Evolutionary conservation across 2,329 filamentous ascomycete genomes (phyloP), one percentile per base, ranked within the genome.

Genomic region (Huntiella abstrusa): DNA sequence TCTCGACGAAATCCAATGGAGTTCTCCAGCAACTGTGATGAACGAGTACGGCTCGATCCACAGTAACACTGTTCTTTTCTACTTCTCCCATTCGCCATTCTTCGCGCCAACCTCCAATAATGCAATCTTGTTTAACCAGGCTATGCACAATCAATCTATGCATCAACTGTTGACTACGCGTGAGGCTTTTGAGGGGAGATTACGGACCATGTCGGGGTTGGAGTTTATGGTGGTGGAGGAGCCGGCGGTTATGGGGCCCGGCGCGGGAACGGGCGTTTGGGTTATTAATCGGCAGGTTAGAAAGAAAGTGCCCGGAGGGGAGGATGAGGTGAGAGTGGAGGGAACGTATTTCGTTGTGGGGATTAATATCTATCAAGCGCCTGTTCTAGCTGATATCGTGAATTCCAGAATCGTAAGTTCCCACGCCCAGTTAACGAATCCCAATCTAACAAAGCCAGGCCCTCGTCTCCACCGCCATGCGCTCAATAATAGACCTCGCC

Each of bases 51-150:
- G 66, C 51, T 70, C 74, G 56, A 67, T 81, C 44, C 75, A 81
- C 59, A 71, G 66, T 53, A 80, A 80, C 57, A 69, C 68, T 40
- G 66, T 81, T 50, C 71, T 80, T 49, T 77, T 72, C 62, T 81
- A 81, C 62, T 80, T 81, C 53, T 70, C 75, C 53, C 64, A 70
- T 51, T 80, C 76, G 50, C 75, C 77, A 17, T 81, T 79, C 61
- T 81, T 75, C 61, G 76, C 80, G 59, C 66, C 62, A 50, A 79
- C 73, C 2, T 79, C 74, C 52, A 81, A 80, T 58, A 81, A 81
- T 58, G 72, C 71, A 52, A 65, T 78, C 33, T 63, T 81, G 35
- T 71, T 69, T 55, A 69, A 63, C 52, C 77, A 81, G 58, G 73
- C 75, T 37, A 65, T 72, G 59, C 73, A 68, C 60, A 80, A 80